These are phyloP conservation scores for Aspergillus sp. DNA, from an alignment of 2,329 filamentous ascomycete species.

Conservation along the genomic window DNA sequence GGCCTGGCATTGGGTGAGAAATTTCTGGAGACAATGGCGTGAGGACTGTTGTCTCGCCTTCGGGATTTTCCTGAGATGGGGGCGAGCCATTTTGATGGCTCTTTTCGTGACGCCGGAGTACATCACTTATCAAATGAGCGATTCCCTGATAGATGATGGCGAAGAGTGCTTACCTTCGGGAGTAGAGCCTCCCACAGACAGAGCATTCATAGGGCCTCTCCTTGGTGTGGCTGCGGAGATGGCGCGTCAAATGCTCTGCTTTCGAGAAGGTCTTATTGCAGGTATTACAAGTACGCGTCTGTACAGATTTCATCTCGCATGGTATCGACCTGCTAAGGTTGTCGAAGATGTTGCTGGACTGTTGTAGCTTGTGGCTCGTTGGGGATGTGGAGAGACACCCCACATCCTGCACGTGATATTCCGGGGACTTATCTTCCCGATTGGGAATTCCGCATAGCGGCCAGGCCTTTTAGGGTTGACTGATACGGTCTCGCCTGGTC, in stretches of 20 bases:
- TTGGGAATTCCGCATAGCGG: too few species aligned
- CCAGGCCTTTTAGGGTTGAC: too few species aligned
- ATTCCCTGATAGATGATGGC: background rate
- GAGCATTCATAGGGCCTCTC: constrained; percentile 70
- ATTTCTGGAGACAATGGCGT: background rate
- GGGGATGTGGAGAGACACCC: too few species aligned
- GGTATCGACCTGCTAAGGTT: too few species aligned
- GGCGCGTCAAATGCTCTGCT: constrained; percentile 37
- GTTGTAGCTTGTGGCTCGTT: too few species aligned
- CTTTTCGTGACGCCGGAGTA: constrained; percentile 16
- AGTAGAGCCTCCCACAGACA: constrained; percentile 21
- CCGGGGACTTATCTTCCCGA: too few species aligned
- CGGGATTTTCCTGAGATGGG: background rate
- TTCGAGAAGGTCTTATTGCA: constrained; percentile 22
- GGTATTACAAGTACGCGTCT: background rate
- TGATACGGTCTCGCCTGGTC: too few species aligned
- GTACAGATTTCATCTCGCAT: too few species aligned
- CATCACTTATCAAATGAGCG: background rate
- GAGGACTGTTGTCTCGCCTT: background rate
- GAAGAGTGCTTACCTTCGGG: constrained; percentile 13
- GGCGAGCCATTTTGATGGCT: constrained; percentile 8
- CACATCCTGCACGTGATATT: too few species aligned
- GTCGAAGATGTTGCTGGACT: too few species aligned
- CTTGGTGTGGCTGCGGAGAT: constrained; percentile 89
- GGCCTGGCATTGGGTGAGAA: background rate